phyloP scores from a whole-genome alignment of 1,139 yeast genomes.

The Waltiozyma sp. region DNA sequence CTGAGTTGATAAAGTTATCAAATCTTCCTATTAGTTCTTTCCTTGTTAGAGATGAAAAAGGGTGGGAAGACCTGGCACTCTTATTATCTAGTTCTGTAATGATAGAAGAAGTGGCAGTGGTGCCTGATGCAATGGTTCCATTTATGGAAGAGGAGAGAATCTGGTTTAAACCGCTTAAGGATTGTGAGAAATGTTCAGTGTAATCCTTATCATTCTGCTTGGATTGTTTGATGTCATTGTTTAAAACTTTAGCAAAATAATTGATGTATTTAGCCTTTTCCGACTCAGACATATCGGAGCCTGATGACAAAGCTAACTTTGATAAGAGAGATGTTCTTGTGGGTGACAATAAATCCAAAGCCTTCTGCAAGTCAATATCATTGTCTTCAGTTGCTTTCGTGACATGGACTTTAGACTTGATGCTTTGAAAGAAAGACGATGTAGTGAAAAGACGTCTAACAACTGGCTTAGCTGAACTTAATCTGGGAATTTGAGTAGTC shows the following conservation, averaged over 20 bases:
- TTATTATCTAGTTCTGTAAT: constrained; percentile 4
- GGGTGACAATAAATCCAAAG: constrained; percentile 7
- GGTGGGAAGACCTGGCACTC: constrained; percentile 4
- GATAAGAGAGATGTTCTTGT: constrained; percentile 1
- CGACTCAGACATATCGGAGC: constrained; percentile 5
- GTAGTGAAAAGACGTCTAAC: neutral
- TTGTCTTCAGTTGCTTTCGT: neutral
- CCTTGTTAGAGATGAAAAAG: neutral
- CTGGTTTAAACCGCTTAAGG: constrained; percentile 10
- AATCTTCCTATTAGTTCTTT: constrained; percentile 6
- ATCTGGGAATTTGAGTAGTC: neutral
- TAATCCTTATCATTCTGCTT: neutral
- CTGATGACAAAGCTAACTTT: neutral
- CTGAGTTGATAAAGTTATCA: constrained; percentile 8
- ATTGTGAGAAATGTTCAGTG: constrained; percentile 10
- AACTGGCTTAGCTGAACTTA: neutral
- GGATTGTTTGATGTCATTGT: constrained; percentile 6
- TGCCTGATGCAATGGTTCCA: neutral
- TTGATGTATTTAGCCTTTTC: constrained; percentile 12
- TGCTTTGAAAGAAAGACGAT: neutral
- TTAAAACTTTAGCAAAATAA: constrained; percentile 11
- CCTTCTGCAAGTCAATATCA: constrained; percentile 4
- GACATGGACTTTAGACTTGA: neutral
- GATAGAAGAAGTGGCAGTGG: neutral
- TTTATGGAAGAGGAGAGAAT: neutral